Evolutionary conservation across 495 filamentous ascomycete species (phyloP).

Genomic region (Penicillium steckii): DNA sequence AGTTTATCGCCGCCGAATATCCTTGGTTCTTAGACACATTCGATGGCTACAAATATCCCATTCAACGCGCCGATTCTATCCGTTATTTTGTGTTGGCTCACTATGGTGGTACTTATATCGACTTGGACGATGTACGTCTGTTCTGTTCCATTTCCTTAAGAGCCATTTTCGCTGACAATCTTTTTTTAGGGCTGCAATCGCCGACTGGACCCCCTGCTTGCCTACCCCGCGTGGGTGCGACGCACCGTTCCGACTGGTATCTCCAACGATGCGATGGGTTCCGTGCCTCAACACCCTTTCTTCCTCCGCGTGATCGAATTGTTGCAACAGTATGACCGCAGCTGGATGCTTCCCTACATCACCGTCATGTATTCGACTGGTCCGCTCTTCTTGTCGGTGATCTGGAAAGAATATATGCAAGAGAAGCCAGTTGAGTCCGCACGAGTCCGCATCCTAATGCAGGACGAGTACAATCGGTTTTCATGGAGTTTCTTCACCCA

Average conservation of each 20-base stretch:
- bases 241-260: constrained; percentile 80
- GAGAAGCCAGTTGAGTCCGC: constrained; percentile 35
- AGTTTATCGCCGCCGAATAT: constrained; percentile 76
- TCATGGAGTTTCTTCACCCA: constrained; percentile 79
- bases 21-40: constrained; percentile 86
- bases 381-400: constrained; percentile 77
- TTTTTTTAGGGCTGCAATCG: constrained; percentile 70
- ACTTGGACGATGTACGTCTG: constrained; percentile 75
- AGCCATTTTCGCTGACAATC: constrained; percentile 1
- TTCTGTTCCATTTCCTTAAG: not conserved
- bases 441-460: constrained; percentile 57
- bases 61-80: constrained; percentile 85
- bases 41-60: constrained; percentile 74
- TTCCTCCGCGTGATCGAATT: constrained; percentile 71
- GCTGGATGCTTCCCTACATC: constrained; percentile 80
- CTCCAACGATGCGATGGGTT: constrained; percentile 86
- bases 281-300: constrained; percentile 78
- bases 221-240: constrained; percentile 80
- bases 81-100: constrained; percentile 83
- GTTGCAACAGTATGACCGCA: constrained; percentile 67
- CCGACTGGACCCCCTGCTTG: constrained; percentile 74
- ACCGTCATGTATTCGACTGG: constrained; percentile 88
- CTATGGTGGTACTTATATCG: constrained; percentile 86
- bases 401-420: constrained; percentile 77
- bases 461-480: constrained; percentile 66